Evolutionary conservation across 2,329 filamentous ascomycete genomes (phyloP).

Genomic region (Geosmithia putterillii): DNA sequence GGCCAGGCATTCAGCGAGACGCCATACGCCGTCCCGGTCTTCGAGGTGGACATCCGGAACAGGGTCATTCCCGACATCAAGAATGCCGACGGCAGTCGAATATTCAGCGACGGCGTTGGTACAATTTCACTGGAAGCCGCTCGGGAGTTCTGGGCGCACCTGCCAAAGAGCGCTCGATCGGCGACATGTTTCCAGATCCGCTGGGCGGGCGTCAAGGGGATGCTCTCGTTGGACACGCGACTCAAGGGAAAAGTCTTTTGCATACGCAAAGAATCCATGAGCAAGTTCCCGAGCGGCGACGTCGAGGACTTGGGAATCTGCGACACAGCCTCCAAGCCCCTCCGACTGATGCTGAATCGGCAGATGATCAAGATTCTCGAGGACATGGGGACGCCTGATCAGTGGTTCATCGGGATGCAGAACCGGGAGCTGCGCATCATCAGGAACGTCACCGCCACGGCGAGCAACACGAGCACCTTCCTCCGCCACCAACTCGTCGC

Average conservation of each 20-base stretch:
- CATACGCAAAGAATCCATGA: conserved; percentile 61
- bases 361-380: conserved; percentile 81
- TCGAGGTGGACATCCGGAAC: conserved; percentile 19
- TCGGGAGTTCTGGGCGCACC: conserved; percentile 42
- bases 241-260: conserved; percentile 45
- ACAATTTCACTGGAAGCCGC: conserved; percentile 53
- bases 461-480: conserved; percentile 53
- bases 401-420: conserved; percentile 55
- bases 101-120: conserved; percentile 73
- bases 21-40: conserved; percentile 43
- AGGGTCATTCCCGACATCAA: conserved; percentile 37
- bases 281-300: conserved; percentile 55
- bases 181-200: conserved; percentile 67
- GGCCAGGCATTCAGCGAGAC: conserved; percentile 67
- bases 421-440: conserved; percentile 47
- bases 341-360: conserved; percentile 62
- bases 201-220: conserved; percentile 63
- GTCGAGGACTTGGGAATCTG: conserved; percentile 56
- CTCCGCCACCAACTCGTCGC: conserved; percentile 51
- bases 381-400: conserved; percentile 49
- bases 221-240: conserved; percentile 56
- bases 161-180: conserved; percentile 32
- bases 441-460: conserved; percentile 42
- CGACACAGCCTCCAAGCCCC: conserved; percentile 52
- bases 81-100: conserved; percentile 30